Conservation (phyloP, 2,329 filamentous ascomycete genomes). For the Beauveria sp. region DNA sequence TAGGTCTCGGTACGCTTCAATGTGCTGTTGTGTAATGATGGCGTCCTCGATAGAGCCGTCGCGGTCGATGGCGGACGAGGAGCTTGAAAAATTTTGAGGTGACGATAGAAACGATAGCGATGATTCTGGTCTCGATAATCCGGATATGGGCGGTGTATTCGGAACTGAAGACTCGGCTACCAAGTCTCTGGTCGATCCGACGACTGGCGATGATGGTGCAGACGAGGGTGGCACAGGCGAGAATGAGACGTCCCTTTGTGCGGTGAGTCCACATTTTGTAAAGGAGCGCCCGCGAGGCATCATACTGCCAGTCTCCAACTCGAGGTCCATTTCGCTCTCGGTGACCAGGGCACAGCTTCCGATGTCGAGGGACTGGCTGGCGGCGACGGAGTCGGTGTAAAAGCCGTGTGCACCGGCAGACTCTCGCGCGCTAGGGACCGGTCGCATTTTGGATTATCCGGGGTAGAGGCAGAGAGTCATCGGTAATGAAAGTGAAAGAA, state of each 20-base stretch:
- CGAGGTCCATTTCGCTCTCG: slow-evolving; percentile 23
- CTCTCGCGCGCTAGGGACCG: slow-evolving; percentile 9
- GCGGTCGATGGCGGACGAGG: slow-evolving; percentile 29
- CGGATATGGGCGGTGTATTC: slow-evolving; percentile 21
- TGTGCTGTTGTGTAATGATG: slow-evolving; percentile 12
- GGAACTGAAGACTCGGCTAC: slow-evolving; percentile 18
- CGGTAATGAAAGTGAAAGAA: not conserved
- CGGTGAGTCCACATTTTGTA: not conserved
- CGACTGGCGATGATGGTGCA: not conserved
- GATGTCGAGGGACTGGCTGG: slow-evolving; percentile 14
- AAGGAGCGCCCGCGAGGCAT: not conserved
- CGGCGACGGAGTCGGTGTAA: not conserved
- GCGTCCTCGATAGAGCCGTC: slow-evolving; percentile 19
- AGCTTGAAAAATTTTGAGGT: slow-evolving; percentile 42
- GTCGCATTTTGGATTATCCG: slow-evolving; percentile 14
- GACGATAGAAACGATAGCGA: slow-evolving; percentile 43
- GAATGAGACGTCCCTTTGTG: not conserved
- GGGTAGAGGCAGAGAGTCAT: not conserved
- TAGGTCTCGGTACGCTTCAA: slow-evolving; percentile 14
- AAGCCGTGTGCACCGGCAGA: not conserved
- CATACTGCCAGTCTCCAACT: not conserved
- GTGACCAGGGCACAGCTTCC: slow-evolving; percentile 29
- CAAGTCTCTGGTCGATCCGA: not conserved
- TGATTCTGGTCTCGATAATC: slow-evolving; percentile 22
- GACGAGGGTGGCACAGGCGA: slow-evolving; percentile 8